phyloP scores from a whole-genome alignment of 2,329 filamentous ascomycete species.

The Arthrobotrys musiformis region DNA sequence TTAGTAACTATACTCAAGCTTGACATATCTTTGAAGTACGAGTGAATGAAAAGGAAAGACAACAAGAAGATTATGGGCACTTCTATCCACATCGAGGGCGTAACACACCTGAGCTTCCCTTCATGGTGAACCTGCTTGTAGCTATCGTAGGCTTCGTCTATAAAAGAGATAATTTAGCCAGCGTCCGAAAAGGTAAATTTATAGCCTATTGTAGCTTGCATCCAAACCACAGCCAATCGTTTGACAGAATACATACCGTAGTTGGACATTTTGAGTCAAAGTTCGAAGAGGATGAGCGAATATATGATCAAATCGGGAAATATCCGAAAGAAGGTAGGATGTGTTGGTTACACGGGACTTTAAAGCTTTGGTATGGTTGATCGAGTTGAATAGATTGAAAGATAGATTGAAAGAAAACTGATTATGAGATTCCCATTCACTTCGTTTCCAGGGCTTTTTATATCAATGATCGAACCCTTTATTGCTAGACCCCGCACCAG shows the following conservation, averaged over 20 bases:
- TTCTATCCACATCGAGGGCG: not conserved
- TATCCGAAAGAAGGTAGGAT: not conserved
- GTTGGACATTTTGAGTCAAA: not conserved
- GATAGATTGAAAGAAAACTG: not conserved
- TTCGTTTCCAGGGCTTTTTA: conserved; percentile 7
- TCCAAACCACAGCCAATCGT: not conserved
- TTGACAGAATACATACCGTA: not conserved
- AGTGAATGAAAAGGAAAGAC: not conserved
- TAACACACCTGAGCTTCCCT: conserved; percentile 21
- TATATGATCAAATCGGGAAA: conserved; percentile 6
- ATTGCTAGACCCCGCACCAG: conserved; percentile 11
- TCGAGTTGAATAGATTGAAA: not conserved
- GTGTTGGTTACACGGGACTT: conserved; percentile 3
- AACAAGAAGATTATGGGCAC: not conserved
- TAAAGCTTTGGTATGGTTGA: not conserved
- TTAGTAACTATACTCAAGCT: not conserved
- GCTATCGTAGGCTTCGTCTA: conserved; percentile 9
- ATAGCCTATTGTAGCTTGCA: not conserved
- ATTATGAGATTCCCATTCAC: not conserved
- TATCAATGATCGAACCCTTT: not conserved
- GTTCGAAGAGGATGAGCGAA: not conserved
- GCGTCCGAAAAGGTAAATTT: not conserved
- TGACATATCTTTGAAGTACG: not conserved
- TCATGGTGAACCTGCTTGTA: conserved; percentile 41
- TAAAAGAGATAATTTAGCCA: not conserved